Conservation (phyloP, 2,329 filamentous ascomycete genomes). For the Arthrobotrys iridis region DNA sequence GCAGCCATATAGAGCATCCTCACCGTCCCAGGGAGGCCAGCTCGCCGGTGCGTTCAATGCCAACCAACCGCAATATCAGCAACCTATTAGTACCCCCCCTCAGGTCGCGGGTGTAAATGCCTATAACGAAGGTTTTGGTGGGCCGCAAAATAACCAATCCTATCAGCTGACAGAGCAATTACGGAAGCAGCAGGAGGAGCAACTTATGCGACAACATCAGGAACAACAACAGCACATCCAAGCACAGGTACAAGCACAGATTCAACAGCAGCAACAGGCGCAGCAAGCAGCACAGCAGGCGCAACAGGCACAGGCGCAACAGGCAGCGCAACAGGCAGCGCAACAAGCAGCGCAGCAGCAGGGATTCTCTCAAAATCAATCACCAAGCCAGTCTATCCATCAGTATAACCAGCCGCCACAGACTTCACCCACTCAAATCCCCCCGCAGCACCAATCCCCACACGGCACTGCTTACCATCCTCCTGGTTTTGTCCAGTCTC, state of each 20-base stretch:
- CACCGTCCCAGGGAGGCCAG: slow-evolving; percentile 33
- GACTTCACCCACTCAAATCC: slow-evolving; percentile 27
- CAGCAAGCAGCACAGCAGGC: too few species aligned
- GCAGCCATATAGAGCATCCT: slow-evolving; percentile 32
- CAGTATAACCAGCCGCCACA: slow-evolving; percentile 35
- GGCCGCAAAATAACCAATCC: slow-evolving; percentile 17
- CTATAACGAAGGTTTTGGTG: slow-evolving; percentile 9
- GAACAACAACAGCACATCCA: slow-evolving; percentile 36
- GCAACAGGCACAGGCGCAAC: slow-evolving; percentile 9
- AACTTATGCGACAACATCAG: slow-evolving; percentile 37
- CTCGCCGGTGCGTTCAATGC: slow-evolving; percentile 21
- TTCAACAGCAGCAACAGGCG: slow-evolving; percentile 16
- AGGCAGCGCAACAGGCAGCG: slow-evolving; percentile 23
- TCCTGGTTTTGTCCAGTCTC: slow-evolving; percentile 13
- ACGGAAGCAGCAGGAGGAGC: slow-evolving; percentile 43
- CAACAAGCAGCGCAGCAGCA: slow-evolving; percentile 23
- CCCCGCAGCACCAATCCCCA: slow-evolving; percentile 17
- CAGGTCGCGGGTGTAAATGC: background rate
- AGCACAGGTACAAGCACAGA: slow-evolving; percentile 16
- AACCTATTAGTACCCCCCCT: slow-evolving; percentile 16
- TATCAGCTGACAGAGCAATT: slow-evolving; percentile 36
- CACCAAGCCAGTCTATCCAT: slow-evolving; percentile 26
- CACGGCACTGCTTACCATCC: slow-evolving; percentile 12
- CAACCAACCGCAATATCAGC: slow-evolving; percentile 27
- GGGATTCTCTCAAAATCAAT: slow-evolving; percentile 20